Percentiles rank a stretch among this genome's conserved stretches.
phyloP scores from a whole-genome alignment of 257 asterid genomes.

The Plantago elongata region DNA sequence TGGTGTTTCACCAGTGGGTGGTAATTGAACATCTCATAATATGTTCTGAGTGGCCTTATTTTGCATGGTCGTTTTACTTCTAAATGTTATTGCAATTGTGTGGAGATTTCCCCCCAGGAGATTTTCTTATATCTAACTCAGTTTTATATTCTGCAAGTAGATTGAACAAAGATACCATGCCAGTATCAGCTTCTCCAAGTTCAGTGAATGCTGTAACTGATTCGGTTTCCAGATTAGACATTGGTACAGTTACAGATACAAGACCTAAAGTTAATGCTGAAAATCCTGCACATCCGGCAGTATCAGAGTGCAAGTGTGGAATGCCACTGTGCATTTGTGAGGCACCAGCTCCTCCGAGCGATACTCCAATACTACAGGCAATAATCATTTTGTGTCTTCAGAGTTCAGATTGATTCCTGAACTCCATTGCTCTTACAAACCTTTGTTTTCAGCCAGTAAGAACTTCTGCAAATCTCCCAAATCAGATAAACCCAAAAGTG shows the following conservation, averaged over 20 bases:
- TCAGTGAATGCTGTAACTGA: slow-evolving; percentile 51
- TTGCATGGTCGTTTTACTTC: no score
- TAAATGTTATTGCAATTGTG: no score
- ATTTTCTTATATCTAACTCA: slow-evolving; percentile 4
- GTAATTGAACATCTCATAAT: not conserved
- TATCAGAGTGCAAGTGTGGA: slow-evolving; percentile 83
- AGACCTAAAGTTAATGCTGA: slow-evolving; percentile 36
- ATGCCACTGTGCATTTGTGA: slow-evolving; percentile 99
- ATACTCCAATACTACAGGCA: slow-evolving; percentile 47
- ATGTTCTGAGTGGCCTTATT: not conserved
- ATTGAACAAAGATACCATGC: slow-evolving; percentile 39
- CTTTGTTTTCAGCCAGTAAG: slow-evolving; percentile 44
- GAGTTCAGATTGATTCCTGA: slow-evolving; percentile 17
- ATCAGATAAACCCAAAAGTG: slow-evolving; percentile 45
- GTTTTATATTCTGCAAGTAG: slow-evolving; percentile 29
- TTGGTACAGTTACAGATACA: slow-evolving; percentile 38
- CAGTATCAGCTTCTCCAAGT: slow-evolving; percentile 41
- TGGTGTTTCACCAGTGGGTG: no score
- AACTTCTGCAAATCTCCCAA: slow-evolving; percentile 32
- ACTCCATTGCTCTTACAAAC: slow-evolving; percentile 19
- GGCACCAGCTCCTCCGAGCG: slow-evolving; percentile 64
- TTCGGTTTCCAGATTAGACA: slow-evolving; percentile 67
- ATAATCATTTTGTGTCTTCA: slow-evolving; percentile 19
- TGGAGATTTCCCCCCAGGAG: no score
- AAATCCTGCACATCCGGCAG: slow-evolving; percentile 35